Conservation (phyloP, 192 early-diverging fungal species). For the Coemansia sp. region DNA sequence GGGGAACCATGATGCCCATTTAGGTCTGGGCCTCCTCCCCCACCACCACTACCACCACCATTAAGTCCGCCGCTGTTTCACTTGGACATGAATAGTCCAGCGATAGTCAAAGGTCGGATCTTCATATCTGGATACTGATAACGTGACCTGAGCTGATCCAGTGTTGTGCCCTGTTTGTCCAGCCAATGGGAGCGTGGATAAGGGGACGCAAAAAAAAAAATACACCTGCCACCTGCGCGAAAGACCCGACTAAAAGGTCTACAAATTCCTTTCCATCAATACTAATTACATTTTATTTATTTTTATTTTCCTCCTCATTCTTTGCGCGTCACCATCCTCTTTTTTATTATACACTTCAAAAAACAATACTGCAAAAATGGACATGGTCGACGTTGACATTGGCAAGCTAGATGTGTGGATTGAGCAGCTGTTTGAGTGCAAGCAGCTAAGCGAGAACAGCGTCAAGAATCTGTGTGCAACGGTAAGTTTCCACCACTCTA, state of each 20-base stretch:
- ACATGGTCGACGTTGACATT: conserved; percentile 64
- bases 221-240: not conserved
- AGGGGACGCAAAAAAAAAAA: conserved; percentile 3
- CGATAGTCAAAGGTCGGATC: not conserved
- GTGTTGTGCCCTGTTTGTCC: not conserved
- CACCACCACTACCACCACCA: not conserved
- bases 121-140: not conserved
- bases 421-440: conserved; percentile 86
- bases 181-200: conserved; percentile 5
- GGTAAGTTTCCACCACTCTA: conserved; percentile 56
- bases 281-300: conserved; percentile 7
- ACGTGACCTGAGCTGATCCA: not conserved
- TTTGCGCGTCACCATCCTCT: conserved; percentile 4
- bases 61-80: not conserved
- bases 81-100: not conserved
- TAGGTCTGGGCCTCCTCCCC: not conserved
- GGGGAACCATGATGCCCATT: not conserved
- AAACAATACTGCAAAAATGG: conserved; percentile 31
- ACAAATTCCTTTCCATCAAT: not conserved
- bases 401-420: conserved; percentile 93
- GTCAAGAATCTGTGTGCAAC: conserved; percentile 97
- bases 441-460: conserved; percentile 91
- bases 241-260: not conserved
- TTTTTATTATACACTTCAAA: not conserved
- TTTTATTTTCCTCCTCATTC: not conserved